These are phyloP conservation scores for Trifolium dubium DNA, from an alignment of 306 rosid genomes.

Conservation along the genomic window DNA sequence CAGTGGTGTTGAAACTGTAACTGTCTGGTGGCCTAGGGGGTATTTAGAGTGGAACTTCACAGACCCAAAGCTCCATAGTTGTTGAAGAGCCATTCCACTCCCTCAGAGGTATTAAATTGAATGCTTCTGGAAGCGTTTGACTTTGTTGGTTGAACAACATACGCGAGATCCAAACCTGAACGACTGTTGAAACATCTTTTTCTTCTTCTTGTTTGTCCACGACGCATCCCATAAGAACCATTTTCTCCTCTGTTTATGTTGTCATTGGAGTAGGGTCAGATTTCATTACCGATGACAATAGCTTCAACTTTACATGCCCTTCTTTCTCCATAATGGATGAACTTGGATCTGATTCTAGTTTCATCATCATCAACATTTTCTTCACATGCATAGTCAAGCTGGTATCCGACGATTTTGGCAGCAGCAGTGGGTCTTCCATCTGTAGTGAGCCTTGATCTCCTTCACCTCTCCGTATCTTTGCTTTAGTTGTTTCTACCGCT, in stretches of 20 bases:
- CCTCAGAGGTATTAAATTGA: neutral
- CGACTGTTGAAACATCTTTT: neutral
- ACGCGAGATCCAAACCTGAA: neutral
- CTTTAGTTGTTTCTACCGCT: too few relatives aligned
- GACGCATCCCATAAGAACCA: neutral
- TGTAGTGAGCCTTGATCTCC: neutral
- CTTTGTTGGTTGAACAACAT: neutral
- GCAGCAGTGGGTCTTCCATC: neutral
- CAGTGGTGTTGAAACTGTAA: neutral
- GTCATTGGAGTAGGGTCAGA: too few relatives aligned
- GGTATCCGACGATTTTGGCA: neutral
- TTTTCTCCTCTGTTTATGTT: neutral
- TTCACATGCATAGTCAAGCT: neutral
- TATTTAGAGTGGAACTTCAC: neutral
- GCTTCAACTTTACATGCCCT: neutral
- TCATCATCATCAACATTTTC: neutral
- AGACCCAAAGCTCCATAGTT: neutral
- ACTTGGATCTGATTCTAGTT: neutral
- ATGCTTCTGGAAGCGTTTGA: neutral
- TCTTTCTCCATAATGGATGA: neutral
- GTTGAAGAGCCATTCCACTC: neutral
- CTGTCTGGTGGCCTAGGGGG: slow-evolving; percentile 1
- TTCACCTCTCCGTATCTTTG: neutral
- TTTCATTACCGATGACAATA: too few relatives aligned
- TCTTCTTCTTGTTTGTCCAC: neutral